These are phyloP conservation scores for Mortierella sp. DNA, from an alignment of 371 early-diverging fungal genomes.

Conservation along the genomic window DNA sequence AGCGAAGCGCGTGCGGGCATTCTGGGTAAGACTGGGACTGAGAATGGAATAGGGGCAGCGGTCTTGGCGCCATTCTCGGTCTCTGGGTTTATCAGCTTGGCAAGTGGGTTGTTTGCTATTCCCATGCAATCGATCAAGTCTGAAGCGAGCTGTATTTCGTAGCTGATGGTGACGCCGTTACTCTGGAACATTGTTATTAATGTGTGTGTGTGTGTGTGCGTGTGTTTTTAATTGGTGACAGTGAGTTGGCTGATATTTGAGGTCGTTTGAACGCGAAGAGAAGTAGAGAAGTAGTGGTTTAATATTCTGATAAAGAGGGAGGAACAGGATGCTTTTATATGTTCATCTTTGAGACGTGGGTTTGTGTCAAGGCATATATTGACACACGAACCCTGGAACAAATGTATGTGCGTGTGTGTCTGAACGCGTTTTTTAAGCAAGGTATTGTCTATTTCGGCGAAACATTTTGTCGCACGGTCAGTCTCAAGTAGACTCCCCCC, in stretches of 20 bases:
- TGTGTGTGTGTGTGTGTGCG: neutral
- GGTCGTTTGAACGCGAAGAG: too few species aligned
- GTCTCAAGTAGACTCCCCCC: neutral
- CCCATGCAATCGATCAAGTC: conserved; percentile 5
- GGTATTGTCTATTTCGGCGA: neutral
- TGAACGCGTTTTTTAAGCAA: neutral
- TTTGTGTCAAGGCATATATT: too few species aligned
- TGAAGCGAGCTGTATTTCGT: conserved; percentile 1
- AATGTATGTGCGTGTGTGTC: too few species aligned
- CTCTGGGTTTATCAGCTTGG: neutral
- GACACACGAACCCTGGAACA: too few species aligned
- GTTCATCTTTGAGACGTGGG: too few species aligned
- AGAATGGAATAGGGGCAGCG: neutral
- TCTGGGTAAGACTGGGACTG: neutral
- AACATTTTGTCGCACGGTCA: conserved; percentile 2
- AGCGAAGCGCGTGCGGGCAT: conserved; percentile 13
- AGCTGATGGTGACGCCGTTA: neutral
- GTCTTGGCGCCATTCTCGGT: too few species aligned
- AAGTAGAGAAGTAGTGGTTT: too few species aligned
- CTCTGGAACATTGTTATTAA: neutral
- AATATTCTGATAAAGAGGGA: too few species aligned
- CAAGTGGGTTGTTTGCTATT: neutral
- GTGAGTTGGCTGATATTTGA: too few species aligned
- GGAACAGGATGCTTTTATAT: too few species aligned
- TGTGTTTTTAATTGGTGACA: neutral